Evolutionary conservation across 805 yeast genomes (phyloP), one percentile per base, ranked within the genome.

Genomic region (Saccharomycopsis olivae): DNA sequence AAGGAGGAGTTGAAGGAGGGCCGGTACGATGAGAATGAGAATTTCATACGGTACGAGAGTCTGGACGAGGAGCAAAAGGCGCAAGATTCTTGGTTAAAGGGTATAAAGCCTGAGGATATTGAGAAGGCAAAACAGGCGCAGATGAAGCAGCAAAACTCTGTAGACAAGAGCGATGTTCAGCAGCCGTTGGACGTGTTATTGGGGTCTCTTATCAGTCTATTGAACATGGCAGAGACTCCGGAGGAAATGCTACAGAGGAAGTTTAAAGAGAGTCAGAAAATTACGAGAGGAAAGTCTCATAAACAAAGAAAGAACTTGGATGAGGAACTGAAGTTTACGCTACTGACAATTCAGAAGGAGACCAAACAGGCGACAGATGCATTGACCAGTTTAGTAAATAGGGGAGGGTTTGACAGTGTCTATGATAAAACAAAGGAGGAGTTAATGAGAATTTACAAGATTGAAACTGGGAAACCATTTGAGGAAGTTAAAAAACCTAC

Each of bases 171-270:
- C 17, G 8, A n/a, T 10, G 21, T 53, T 46, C 42, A 21, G 14
- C 11, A 33, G 16, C 25, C 25, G 6, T 23, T 23, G 25, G 10
- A 53, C 16, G 50, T 50, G 3, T 42, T 61, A 13, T 35, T 65
- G 34, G 41, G 35, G 4, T 46, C 49, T 1, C 49, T 78, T n/a
- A 66, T 77, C 3, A 54, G 43, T 1, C n/a, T 51, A 1, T 52
- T 79, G 29, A 69, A 75, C 35, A 75, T 80, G 0, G 75, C 71
- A 2, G 87, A 79, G 50, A 66, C 75, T 0, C 68, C 78, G 2
- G 47, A 72, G 53, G 84, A 78, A 49, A 69, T 75, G 1, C 54
- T 79, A 25, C 71, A 49, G 48, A 62, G 64, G 46, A 58, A 57
- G 43, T 64, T 55, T 52, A 19, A 13, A 9, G 55, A 25, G 39